phyloP scores from a whole-genome alignment of 1,284 basidiomycete species.

The Pascua sp. region DNA sequence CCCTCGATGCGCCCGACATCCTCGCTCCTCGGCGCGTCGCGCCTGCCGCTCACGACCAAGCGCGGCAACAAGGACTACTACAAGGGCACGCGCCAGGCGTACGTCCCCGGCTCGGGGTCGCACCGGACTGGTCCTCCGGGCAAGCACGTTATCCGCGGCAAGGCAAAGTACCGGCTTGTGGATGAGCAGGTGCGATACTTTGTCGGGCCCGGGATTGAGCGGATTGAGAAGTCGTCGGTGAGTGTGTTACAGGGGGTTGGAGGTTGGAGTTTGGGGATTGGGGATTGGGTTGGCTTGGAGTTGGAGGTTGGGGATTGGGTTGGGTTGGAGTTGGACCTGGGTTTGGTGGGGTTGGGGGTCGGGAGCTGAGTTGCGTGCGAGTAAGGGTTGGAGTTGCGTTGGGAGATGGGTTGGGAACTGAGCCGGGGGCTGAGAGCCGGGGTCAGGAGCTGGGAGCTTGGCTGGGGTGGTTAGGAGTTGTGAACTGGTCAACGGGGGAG shows the following conservation, averaged over 20 bases:
- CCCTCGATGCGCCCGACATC: slow-evolving; percentile 39
- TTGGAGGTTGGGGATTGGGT: background rate
- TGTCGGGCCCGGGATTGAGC: slow-evolving; percentile 62
- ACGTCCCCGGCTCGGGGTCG: slow-evolving; percentile 63
- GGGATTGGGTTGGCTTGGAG: background rate
- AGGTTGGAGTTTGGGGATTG: background rate
- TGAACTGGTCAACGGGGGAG: no score
- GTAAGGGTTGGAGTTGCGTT: no score
- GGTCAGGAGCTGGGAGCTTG: no score
- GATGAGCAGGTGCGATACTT: slow-evolving; percentile 79
- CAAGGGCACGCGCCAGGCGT: slow-evolving; percentile 81
- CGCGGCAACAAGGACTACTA: slow-evolving; percentile 88
- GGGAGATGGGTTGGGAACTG: no score
- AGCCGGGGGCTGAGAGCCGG: no score
- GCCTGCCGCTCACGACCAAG: slow-evolving; percentile 74
- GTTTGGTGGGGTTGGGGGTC: no score
- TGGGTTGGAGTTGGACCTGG: background rate
- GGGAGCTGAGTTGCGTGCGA: no score
- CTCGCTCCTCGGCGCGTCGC: slow-evolving; percentile 58
- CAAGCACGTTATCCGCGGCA: slow-evolving; percentile 69
- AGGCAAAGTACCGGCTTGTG: slow-evolving; percentile 70
- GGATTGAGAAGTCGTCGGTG: slow-evolving; percentile 12
- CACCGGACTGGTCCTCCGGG: slow-evolving; percentile 82
- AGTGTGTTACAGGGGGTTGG: background rate
- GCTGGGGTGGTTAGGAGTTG: no score